phyloP scores from a whole-genome alignment of 2,329 filamentous ascomycete species.

The Alternaria hordeiaustralica region DNA sequence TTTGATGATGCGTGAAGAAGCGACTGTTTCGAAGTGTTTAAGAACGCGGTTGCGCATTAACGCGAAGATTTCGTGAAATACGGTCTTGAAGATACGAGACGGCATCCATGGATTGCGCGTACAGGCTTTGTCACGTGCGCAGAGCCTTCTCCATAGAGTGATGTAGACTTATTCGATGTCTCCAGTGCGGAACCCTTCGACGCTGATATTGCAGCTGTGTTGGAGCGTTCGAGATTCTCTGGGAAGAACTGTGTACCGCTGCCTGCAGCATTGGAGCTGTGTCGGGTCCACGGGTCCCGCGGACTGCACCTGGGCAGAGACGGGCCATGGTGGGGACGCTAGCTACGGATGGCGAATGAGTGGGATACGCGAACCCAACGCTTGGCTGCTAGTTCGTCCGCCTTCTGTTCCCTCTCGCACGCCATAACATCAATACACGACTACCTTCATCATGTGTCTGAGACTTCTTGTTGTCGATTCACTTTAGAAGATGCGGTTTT shows the following conservation, averaged over 20 bases:
- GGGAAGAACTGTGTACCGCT: background rate
- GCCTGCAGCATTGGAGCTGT: background rate
- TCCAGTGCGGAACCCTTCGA: background rate
- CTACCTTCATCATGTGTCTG: background rate
- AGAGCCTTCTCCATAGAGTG: background rate
- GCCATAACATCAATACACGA: background rate
- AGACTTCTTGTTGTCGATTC: background rate
- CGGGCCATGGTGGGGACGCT: no score
- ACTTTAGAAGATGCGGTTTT: background rate
- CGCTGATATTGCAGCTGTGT: background rate
- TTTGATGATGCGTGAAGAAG: background rate
- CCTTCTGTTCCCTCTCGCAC: background rate
- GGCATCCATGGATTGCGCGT: background rate
- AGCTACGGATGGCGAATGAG: no score
- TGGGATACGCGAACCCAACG: background rate
- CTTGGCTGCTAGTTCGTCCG: background rate
- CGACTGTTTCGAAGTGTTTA: background rate
- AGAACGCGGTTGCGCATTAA: background rate
- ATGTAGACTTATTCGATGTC: background rate
- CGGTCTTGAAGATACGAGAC: background rate
- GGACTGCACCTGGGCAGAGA: no score
- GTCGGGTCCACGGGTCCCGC: background rate
- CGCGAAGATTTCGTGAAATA: background rate
- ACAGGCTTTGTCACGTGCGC: background rate
- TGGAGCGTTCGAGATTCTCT: no score